Evolutionary conservation across 202 grass and related monocot genomes (phyloP).

Genomic region (Digitaria exilis): DNA sequence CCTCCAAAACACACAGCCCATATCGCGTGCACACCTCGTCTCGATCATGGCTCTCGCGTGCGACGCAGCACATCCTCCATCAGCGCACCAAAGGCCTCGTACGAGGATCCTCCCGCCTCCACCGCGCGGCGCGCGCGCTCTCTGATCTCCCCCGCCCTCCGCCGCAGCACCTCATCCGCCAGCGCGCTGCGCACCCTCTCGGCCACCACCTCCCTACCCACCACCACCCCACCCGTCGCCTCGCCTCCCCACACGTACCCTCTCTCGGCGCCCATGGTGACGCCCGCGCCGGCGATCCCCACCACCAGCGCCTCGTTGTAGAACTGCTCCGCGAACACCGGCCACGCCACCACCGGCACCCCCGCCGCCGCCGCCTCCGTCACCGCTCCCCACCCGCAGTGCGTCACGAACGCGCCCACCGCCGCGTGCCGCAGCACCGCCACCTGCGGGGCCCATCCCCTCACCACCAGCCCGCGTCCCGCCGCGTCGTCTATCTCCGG

Average conservation of each 20-base stretch:
- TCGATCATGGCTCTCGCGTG: not conserved
- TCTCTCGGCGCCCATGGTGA: slow-evolving; percentile 33
- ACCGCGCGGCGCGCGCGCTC: slow-evolving; percentile 25
- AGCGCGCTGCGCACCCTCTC: slow-evolving; percentile 43
- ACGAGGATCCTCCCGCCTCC: slow-evolving; percentile 51
- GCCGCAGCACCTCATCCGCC: slow-evolving; percentile 31
- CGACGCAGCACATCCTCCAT: slow-evolving; percentile 44
- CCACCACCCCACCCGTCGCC: slow-evolving; percentile 51
- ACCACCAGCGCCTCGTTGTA: slow-evolving; percentile 71
- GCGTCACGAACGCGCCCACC: slow-evolving; percentile 57
- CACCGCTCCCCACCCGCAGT: slow-evolving; percentile 71
- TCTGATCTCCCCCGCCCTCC: slow-evolving; percentile 35
- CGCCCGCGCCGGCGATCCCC: slow-evolving; percentile 42
- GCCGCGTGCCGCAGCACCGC: slow-evolving; percentile 61
- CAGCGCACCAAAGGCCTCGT: slow-evolving; percentile 45
- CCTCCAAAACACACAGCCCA: too few species aligned
- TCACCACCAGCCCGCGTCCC: slow-evolving; percentile 41
- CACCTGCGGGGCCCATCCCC: slow-evolving; percentile 71
- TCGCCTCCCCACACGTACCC: slow-evolving; percentile 54
- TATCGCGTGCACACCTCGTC: too few species aligned
- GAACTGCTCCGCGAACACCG: slow-evolving; percentile 66
- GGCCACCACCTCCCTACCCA: slow-evolving; percentile 44
- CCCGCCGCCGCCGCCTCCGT: slow-evolving; percentile 57
- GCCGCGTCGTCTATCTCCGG: slow-evolving; percentile 15
- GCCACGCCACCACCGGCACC: slow-evolving; percentile 61